These are phyloP conservation scores for Funneliformis geosporum DNA, from an alignment of 192 early-diverging fungal genomes.

Conservation along the genomic window DNA sequence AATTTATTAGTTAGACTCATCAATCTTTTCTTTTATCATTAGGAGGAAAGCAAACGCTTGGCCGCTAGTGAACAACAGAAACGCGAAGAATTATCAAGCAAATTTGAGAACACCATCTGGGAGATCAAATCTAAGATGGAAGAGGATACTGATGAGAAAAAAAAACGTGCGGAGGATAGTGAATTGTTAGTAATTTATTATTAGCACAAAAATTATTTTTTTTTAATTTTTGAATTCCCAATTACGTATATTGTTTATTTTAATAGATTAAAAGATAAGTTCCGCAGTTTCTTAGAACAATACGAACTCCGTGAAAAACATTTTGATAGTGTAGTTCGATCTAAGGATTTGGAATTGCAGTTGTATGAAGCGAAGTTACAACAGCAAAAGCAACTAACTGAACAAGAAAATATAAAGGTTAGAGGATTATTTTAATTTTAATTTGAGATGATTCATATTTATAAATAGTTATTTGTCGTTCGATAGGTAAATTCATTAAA, in stretches of 20 bases:
- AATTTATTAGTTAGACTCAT: background rate
- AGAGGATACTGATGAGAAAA: conserved; percentile 48
- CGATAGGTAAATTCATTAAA: conserved; percentile 38
- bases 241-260: background rate
- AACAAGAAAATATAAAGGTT: conserved; percentile 43
- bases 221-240: background rate
- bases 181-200: conserved; percentile 46
- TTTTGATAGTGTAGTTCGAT: conserved; percentile 56
- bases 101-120: conserved; percentile 61
- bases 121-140: conserved; percentile 62
- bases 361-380: conserved; percentile 58
- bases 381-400: conserved; percentile 44
- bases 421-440: conserved; percentile 9
- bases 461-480: background rate
- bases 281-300: conserved; percentile 61
- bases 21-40: background rate
- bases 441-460: background rate
- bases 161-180: conserved; percentile 45
- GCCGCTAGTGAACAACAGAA: conserved; percentile 52
- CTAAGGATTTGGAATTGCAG: conserved; percentile 61
- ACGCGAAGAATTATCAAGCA: conserved; percentile 57
- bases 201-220: background rate
- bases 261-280: conserved; percentile 57
- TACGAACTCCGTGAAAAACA: conserved; percentile 64
- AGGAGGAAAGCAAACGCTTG: conserved; percentile 55